These are phyloP conservation scores for Crithidia acanthocephali DNA, from an alignment of 208 protist species.

Conservation along the genomic window DNA sequence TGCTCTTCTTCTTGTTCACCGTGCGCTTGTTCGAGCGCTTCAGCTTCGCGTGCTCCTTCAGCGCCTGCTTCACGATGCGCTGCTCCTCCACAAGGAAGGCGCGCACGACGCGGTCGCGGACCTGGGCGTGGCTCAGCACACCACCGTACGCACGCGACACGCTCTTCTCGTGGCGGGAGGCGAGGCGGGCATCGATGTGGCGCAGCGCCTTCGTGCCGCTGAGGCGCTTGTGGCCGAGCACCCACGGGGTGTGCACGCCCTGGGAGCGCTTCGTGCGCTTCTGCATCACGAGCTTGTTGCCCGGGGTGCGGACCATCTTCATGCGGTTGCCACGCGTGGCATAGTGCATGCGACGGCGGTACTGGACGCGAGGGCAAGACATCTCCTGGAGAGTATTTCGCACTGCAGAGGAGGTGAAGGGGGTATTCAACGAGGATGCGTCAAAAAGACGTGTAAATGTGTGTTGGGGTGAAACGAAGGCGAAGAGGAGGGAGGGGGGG, in stretches of 20 bases:
- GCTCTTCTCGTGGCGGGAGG: conserved; percentile 94
- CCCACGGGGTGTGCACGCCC: conserved; percentile 91
- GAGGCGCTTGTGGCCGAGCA: conserved; percentile 94
- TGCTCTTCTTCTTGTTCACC: conserved; percentile 73
- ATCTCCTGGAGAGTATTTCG: conserved; percentile 38
- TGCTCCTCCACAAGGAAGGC: conserved; percentile 99
- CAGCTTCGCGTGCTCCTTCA: conserved; percentile 75
- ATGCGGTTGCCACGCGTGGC: conserved; percentile 78
- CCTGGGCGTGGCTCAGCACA: conserved; percentile 94
- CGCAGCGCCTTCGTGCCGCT: conserved; percentile 92
- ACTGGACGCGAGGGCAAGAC: conserved; percentile 74
- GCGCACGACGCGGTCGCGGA: conserved; percentile 96
- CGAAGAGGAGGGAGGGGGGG: too few species aligned
- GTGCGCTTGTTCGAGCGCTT: conserved; percentile 72
- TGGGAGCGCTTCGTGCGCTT: conserved; percentile 95
- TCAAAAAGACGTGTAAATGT: not conserved
- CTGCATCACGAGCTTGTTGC: conserved; percentile 95
- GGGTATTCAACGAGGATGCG: too few species aligned
- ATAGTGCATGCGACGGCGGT: conserved; percentile 86
- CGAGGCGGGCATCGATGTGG: conserved; percentile 79
- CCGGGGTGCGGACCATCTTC: conserved; percentile 87
- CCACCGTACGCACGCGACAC: conserved; percentile 98
- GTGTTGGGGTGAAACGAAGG: not conserved
- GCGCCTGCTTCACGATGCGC: conserved; percentile 97
- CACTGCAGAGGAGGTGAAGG: not conserved